These are phyloP conservation scores for Mortierella sp. DNA, from an alignment of 371 early-diverging fungal genomes.

Conservation along the genomic window DNA sequence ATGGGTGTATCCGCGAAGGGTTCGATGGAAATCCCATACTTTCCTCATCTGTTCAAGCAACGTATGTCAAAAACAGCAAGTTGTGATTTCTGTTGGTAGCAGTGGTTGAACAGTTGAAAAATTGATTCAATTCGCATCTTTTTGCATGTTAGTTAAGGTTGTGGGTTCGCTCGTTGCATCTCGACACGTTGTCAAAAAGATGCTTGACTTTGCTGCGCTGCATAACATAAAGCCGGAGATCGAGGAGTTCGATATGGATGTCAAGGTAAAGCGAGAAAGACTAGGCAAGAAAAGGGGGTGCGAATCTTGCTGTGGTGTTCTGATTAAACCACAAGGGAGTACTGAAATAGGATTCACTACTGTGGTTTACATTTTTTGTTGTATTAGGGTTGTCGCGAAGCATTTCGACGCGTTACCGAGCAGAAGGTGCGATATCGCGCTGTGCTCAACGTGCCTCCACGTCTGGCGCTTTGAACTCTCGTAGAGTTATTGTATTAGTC, in stretches of 20 bases:
- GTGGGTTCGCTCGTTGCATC: conserved; percentile 61
- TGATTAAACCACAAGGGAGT: background rate
- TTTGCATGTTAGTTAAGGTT: conserved; percentile 28
- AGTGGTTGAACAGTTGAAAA: too few relatives aligned
- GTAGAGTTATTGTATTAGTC: too few relatives aligned
- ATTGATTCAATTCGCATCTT: background rate
- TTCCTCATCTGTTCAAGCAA: conserved; percentile 54
- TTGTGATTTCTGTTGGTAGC: too few relatives aligned
- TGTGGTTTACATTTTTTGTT: background rate
- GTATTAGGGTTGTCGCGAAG: conserved; percentile 34
- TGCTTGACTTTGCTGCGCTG: conserved; percentile 64
- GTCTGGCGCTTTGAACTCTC: conserved; percentile 13
- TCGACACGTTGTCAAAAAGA: conserved; percentile 55
- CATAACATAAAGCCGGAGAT: conserved; percentile 63
- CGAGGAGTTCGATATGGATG: conserved; percentile 55
- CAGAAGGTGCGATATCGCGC: conserved; percentile 38
- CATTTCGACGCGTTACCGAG: conserved; percentile 30
- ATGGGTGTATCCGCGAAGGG: conserved; percentile 63
- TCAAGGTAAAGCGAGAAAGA: conserved; percentile 19
- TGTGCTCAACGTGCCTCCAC: conserved; percentile 32
- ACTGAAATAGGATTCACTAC: background rate
- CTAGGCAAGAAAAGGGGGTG: background rate
- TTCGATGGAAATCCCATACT: conserved; percentile 36
- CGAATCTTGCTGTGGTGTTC: too few relatives aligned
- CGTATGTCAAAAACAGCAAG: conserved; percentile 12